Evolutionary conservation across 139 green algal species (phyloP).

Genomic region (Micractinium conductrix): DNA sequence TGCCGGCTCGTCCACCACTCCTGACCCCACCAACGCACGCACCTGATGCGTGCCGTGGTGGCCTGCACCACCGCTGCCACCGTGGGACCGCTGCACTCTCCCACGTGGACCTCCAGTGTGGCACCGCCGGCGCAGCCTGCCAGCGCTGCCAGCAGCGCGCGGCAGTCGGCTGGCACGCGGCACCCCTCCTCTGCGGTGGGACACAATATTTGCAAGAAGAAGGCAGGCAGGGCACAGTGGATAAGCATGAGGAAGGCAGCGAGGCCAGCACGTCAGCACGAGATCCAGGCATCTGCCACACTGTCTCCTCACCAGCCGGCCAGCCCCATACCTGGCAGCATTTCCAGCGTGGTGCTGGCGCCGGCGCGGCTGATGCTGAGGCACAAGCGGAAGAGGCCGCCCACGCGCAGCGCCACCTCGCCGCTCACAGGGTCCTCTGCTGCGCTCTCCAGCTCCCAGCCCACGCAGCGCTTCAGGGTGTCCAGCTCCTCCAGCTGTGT

Average conservation of each 20-base stretch:
- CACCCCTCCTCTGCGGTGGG: neutral
- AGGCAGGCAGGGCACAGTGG: neutral
- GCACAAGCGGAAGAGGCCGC: slow-evolving; percentile 34
- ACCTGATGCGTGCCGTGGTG: neutral
- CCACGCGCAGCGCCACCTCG: slow-evolving; percentile 31
- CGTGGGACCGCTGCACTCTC: neutral
- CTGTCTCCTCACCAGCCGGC: neutral
- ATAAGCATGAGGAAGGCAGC: neutral
- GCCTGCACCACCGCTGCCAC: slow-evolving; percentile 28
- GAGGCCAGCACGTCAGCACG: neutral
- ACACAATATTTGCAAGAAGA: too few relatives aligned
- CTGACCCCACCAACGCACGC: neutral
- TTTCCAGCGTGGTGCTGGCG: neutral
- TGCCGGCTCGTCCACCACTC: neutral
- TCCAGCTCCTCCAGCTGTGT: slow-evolving; percentile 37
- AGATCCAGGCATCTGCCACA: neutral
- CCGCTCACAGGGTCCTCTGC: neutral
- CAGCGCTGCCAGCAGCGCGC: slow-evolving; percentile 17
- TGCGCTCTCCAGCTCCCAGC: slow-evolving; percentile 38
- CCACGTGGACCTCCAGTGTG: neutral
- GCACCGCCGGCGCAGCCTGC: slow-evolving; percentile 12
- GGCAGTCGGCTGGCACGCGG: neutral
- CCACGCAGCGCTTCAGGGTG: slow-evolving; percentile 15
- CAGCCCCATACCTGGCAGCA: neutral
- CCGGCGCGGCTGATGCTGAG: slow-evolving; percentile 7